These are phyloP conservation scores for Staphylotrichum longicolle DNA, from an alignment of 495 filamentous ascomycete genomes.

Conservation along the genomic window DNA sequence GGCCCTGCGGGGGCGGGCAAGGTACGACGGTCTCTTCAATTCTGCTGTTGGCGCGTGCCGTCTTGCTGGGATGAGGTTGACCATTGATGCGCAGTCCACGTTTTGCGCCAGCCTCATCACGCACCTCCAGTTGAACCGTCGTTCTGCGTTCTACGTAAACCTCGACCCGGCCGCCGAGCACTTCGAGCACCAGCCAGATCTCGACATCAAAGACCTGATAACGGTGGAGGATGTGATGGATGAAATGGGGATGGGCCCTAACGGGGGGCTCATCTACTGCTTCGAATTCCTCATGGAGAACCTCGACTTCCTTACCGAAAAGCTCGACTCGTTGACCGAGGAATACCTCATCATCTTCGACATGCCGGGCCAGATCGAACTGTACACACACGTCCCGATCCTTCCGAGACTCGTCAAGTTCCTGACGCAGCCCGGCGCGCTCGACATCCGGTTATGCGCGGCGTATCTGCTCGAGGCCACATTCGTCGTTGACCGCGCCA, in stretches of 20 bases:
- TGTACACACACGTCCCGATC: conserved; percentile 95
- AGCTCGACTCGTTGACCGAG: conserved; percentile 81
- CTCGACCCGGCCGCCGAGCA: conserved; percentile 94
- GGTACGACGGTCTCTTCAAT: conserved; percentile 43
- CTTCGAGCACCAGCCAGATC: conserved; percentile 86
- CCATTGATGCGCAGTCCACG: conserved; percentile 60
- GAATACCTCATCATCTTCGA: conserved; percentile 97
- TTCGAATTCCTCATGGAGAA: conserved; percentile 97
- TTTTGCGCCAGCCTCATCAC: conserved; percentile 93
- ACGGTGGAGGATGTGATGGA: conserved; percentile 98
- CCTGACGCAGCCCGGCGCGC: conserved; percentile 70
- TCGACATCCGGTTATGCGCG: conserved; percentile 91
- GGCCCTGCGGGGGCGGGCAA: conserved; percentile 88
- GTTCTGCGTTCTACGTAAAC: conserved; percentile 92
- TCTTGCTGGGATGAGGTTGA: background rate
- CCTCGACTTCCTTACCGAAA: conserved; percentile 87
- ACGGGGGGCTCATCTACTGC: conserved; percentile 95
- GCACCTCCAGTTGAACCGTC: conserved; percentile 81
- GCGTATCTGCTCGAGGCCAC: conserved; percentile 93
- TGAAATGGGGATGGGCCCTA: conserved; percentile 87
- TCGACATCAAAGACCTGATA: conserved; percentile 96
- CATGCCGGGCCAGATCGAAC: conserved; percentile 98
- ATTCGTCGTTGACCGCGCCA: conserved; percentile 90
- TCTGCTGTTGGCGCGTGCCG: too few relatives aligned
- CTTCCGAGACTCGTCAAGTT: conserved; percentile 81